Conservation (phyloP, 768 basidiomycete genomes). For the Mycena albidolilacea region DNA sequence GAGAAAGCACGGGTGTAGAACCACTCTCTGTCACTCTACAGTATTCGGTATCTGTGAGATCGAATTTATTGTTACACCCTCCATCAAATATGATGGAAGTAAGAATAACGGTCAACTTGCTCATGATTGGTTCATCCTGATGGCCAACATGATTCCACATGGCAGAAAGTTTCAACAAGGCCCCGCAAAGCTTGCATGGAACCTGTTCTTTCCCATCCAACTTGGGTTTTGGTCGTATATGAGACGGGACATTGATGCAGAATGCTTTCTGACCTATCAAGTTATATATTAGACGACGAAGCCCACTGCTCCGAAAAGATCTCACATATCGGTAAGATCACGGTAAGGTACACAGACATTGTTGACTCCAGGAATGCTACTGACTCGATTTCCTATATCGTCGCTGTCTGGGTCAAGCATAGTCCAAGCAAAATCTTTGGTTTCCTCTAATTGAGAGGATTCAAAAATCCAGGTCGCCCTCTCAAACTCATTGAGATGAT, state of each 20-base stretch:
- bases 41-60: too few relatives aligned
- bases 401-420: slow-evolving; percentile 25
- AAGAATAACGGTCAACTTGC: too few relatives aligned
- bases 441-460: slow-evolving; percentile 10
- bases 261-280: slow-evolving; percentile 14
- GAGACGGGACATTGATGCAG: slow-evolving; percentile 8
- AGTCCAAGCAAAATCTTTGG: slow-evolving; percentile 15
- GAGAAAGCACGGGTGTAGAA: not conserved
- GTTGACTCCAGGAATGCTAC: slow-evolving; percentile 6
- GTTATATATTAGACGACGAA: not conserved
- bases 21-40: too few relatives aligned
- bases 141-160: slow-evolving; percentile 29
- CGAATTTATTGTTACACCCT: too few relatives aligned
- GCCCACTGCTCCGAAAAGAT: slow-evolving; percentile 1
- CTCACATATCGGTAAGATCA: slow-evolving; percentile 10
- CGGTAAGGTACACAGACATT: slow-evolving; percentile 20
- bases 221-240: slow-evolving; percentile 11
- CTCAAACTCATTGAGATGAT: not conserved
- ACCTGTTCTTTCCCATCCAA: slow-evolving; percentile 15
- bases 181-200: not conserved
- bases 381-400: not conserved
- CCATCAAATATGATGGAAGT: too few relatives aligned
- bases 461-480: slow-evolving; percentile 14
- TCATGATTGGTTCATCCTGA: not conserved
- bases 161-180: not conserved